A percentile compares a stretch with the other conserved stretches of the same genome.
phyloP scores from a whole-genome alignment of 2,329 filamentous ascomycete genomes.

The Rutstroemia sp. region DNA sequence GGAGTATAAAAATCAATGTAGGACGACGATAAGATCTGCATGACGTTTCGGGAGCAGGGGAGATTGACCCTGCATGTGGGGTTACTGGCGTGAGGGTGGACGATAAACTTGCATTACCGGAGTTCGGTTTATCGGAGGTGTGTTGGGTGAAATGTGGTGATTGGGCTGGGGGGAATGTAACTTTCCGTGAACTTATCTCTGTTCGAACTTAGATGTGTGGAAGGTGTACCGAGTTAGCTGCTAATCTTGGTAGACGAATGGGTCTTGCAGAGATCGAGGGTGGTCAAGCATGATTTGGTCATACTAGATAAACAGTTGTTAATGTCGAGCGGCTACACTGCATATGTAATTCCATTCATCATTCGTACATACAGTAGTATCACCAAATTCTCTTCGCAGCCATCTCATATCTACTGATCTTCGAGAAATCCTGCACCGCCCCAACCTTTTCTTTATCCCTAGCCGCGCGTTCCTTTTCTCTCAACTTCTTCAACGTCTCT shows the following conservation, averaged over 20 bases:
- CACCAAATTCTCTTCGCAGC: constrained; percentile 95
- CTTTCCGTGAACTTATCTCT: no score
- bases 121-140: no score
- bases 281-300: no score
- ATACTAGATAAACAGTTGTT: no score
- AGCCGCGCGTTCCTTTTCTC: constrained; percentile 55
- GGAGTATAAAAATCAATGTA: not conserved
- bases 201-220: no score
- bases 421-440: constrained; percentile 52
- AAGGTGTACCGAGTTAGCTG: no score
- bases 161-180: no score
- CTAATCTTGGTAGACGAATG: no score
- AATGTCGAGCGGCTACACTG: not conserved
- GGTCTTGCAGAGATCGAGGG: no score
- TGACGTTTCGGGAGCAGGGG: not conserved
- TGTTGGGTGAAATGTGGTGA: no score
- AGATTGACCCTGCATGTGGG: not conserved
- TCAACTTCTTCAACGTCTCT: constrained; percentile 56
- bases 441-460: constrained; percentile 44
- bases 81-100: not conserved
- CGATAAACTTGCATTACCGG: not conserved
- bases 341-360: not conserved
- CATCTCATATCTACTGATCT: constrained; percentile 82
- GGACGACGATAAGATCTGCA: not conserved
- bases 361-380: not conserved